A percentile compares a stretch with the other conserved stretches of the same genome.
Evolutionary conservation across 768 basidiomycete species (phyloP).

Genomic region (Roridomyces roridus): DNA sequence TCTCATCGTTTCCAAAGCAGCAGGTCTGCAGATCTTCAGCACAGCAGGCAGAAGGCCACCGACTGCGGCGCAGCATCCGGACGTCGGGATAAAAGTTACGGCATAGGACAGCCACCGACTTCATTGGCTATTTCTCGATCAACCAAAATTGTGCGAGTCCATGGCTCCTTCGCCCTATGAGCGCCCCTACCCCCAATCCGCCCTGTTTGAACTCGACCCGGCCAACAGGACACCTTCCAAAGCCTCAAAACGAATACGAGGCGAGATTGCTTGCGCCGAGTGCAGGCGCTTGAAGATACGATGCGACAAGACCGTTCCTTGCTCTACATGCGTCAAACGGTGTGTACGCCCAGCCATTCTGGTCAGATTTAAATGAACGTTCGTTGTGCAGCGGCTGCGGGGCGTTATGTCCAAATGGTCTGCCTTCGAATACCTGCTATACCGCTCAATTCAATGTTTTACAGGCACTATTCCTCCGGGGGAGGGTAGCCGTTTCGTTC

Average conservation of each 20-base stretch:
- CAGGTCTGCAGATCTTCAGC: too few relatives aligned
- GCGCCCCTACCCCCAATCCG: not conserved
- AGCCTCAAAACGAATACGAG: constrained; percentile 47
- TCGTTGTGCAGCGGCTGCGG: constrained; percentile 41
- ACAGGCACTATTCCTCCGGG: constrained; percentile 61
- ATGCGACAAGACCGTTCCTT: constrained; percentile 38
- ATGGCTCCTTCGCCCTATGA: not conserved
- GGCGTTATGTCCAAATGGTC: constrained; percentile 60
- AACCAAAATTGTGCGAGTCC: too few relatives aligned
- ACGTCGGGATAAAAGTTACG: too few relatives aligned
- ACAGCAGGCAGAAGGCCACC: too few relatives aligned
- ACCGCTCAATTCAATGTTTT: too few relatives aligned
- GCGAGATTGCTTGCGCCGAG: constrained; percentile 36
- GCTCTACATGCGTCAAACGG: constrained; percentile 57
- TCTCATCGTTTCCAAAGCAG: too few relatives aligned
- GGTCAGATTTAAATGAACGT: not conserved
- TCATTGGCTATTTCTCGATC: too few relatives aligned
- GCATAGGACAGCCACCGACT: too few relatives aligned
- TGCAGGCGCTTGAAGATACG: constrained; percentile 50
- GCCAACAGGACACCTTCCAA: constrained; percentile 34
- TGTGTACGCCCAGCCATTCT: not conserved
- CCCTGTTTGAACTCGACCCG: constrained; percentile 10
- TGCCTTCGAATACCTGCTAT: too few relatives aligned
- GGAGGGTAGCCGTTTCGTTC: constrained; percentile 61
- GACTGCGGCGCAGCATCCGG: too few relatives aligned